Base-by-base conservation (phyloP, 140 eudicot genomes). In the Flaveria floridana region DNA sequence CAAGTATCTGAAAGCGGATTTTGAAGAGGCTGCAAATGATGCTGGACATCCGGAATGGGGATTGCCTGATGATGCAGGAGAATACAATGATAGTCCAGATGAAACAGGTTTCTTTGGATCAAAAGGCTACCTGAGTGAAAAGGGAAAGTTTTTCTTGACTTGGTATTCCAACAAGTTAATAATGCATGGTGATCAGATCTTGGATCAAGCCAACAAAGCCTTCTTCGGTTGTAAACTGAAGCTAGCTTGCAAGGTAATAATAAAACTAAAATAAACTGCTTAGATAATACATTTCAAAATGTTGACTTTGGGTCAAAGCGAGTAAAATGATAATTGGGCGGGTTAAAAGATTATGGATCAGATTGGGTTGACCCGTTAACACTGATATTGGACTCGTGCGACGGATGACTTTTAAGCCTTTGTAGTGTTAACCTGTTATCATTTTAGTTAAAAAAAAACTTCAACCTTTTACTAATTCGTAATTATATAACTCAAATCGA, bases 91-190 rank as follows among this genome's bases (percentile, higher is more conserved):
- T 79, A 84, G 50, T 15, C 98, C 98, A 14, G 87, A 75, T 8
- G 57, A 26, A 72, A 92, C 98, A 1, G 85, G 70, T 8, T 92
- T 92, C 75, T 92, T 92, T 67, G 85, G 86, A 76, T 64, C 84
- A 44, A 84, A 85, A 51, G 87, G 89, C 70, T 92, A 87, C 83
- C 74, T 62, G 4, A 83, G 92, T 34, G 95, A 88, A 70, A 77
- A 87, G 68, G 96, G 98, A 47, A 83, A 83, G 77, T 87, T 87
- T 66, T 92, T 92, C 84, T 83, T 89, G 76, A 86, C 87, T 21
- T 92, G 96, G 98, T 92, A 92, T 70, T 92, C 96, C 28, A 92
- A 83, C 87, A 87, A 88, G 85, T 68, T 92, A 39, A 74, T 92
- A 58, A 69, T 41, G 59, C 98, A 93, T 65, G 98, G 97, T 25